Base-by-base conservation (phyloP, 2,329 filamentous ascomycete species). In the Ceratocystis ficicola region DNA sequence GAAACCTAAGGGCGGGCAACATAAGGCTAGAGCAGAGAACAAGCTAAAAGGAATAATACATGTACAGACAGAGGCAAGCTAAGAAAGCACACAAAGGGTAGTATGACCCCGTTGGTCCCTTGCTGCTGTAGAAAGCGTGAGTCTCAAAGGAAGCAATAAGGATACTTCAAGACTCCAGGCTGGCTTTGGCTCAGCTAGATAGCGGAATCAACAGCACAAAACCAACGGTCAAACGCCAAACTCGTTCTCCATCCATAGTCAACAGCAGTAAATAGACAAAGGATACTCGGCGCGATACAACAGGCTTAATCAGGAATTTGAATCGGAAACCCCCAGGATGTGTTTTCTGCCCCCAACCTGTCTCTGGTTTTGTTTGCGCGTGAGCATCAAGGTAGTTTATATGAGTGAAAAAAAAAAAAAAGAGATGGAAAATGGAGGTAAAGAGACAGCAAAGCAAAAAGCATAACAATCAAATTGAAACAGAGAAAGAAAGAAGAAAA, bases 381-480 rank as follows among this genome's bases (percentile, higher is more conserved):
- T 64, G 32, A 62, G 64, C 30, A 48, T 61, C 15, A 28, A 32
- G 50, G 25, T 46, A 44, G 41, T 36, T 30, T 32, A 57, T 67
- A 66, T 68, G 66, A 57, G 65, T 68, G 70, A 67, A 44, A 30
- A 22, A 22, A 32, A 17, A 64, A 32, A 50, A 52, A 30, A 30
- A 63, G 44, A 25, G 22, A 25, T 25, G 22, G 28, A 25, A 44
- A 41, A 62, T 25, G 44, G n/a, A 64, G 60, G 55, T 59, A 30
- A 17, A 59, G 25, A 44, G 22, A 44, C 22, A 63, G 46, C 41
- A 65, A 65, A 59, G 62, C 10, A 20, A 63, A 15, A 17, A 41
- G 50, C n/a, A 50, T 41, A 20, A 20, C 7, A 64, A 64, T 44
- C 48, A 46, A 63, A 60, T 44, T 44, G n/a, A 57, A 63, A 64